Evolutionary conservation across 495 filamentous ascomycete genomes (phyloP).

Genomic region (Rostrohypoxylon terebratum): DNA sequence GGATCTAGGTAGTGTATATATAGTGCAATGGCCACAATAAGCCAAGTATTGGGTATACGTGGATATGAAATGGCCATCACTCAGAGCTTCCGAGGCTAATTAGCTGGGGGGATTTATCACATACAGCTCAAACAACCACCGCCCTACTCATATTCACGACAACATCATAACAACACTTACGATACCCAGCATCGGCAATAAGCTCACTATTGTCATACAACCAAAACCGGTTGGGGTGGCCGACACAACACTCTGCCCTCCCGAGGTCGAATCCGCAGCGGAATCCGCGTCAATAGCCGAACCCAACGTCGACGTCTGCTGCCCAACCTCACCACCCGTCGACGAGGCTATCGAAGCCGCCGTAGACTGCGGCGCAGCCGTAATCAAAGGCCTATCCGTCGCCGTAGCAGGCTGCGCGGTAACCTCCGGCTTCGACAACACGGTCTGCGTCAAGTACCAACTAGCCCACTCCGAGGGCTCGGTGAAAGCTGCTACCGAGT

Average conservation of each 20-base stretch:
- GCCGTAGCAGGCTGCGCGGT: not conserved
- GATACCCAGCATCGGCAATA: not conserved
- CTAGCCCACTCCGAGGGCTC: slow-evolving; percentile 22
- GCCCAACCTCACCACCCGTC: not conserved
- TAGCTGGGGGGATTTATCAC: too few species aligned
- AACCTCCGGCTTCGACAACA: slow-evolving; percentile 9
- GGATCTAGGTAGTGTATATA: not conserved
- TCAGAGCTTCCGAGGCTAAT: too few species aligned
- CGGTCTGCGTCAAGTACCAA: slow-evolving; percentile 36
- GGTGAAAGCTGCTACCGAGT: slow-evolving; percentile 14
- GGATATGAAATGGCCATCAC: not conserved
- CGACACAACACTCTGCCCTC: not conserved
- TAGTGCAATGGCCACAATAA: not conserved
- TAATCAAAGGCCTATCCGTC: not conserved
- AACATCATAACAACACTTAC: slow-evolving; percentile 7
- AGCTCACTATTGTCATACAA: not conserved
- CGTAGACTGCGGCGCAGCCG: not conserved
- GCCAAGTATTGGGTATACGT: not conserved
- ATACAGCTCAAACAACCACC: not conserved
- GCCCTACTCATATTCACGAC: not conserved
- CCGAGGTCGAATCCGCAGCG: not conserved
- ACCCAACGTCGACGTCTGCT: not conserved
- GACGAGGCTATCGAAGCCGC: not conserved
- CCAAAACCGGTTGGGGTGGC: not conserved
- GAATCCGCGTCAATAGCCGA: not conserved